These are phyloP conservation scores for Pholiota conissans DNA, from an alignment of 768 basidiomycete species.

Conservation along the genomic window DNA sequence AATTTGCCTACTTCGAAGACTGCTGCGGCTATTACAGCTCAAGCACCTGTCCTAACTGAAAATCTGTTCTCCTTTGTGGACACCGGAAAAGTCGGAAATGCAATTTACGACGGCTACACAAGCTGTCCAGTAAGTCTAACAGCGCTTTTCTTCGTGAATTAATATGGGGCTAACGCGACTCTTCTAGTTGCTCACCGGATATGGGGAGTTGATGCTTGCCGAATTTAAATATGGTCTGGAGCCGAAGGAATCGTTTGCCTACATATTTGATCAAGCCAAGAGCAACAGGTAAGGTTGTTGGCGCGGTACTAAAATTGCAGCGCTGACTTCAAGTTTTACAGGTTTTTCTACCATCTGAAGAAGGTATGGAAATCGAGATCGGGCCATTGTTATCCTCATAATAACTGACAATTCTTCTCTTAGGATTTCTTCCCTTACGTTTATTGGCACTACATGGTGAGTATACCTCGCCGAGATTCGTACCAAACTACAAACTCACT, in stretches of 20 bases:
- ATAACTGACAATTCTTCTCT: constrained; percentile 6
- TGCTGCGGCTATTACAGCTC: constrained; percentile 88
- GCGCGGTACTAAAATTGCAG: not conserved
- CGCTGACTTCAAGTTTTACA: constrained; percentile 24
- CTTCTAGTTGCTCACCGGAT: constrained; percentile 71
- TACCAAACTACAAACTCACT: no score
- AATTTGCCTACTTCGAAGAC: constrained; percentile 95
- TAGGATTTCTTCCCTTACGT: constrained; percentile 70
- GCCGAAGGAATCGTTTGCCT: constrained; percentile 83
- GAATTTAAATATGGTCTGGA: constrained; percentile 93
- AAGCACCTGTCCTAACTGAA: constrained; percentile 88
- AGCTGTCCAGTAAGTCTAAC: constrained; percentile 71
- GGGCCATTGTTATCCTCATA: not conserved
- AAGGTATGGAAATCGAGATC: constrained; percentile 44
- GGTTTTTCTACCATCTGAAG: constrained; percentile 86
- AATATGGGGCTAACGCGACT: constrained; percentile 6
- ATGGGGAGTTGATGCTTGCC: constrained; percentile 81
- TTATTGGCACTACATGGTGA: constrained; percentile 78
- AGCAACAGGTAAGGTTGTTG: constrained; percentile 59
- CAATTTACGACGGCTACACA: constrained; percentile 86
- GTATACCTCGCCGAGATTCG: constrained; percentile 28
- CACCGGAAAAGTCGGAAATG: constrained; percentile 66
- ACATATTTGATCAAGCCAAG: constrained; percentile 70
- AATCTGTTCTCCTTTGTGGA: constrained; percentile 80
- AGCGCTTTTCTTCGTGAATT: constrained; percentile 3